Conservation (phyloP, 306 rosid genomes). For the Oxytropis ochrocephala region DNA sequence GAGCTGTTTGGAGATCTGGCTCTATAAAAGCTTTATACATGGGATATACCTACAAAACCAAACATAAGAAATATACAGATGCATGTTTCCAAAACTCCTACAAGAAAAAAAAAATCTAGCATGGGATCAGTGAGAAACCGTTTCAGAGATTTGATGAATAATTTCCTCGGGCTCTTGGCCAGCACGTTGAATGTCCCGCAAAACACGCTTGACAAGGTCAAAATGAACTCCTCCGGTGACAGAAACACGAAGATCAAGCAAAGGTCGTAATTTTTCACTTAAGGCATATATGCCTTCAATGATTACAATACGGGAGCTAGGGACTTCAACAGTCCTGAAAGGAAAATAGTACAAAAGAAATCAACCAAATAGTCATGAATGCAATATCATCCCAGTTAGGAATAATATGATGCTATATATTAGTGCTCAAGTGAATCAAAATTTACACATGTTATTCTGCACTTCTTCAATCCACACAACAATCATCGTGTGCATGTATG, state of each 20-base stretch:
- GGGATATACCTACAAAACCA: conserved; percentile 72
- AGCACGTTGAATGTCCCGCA: conserved; percentile 96
- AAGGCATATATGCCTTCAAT: conserved; percentile 96
- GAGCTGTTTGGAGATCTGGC: conserved; percentile 98
- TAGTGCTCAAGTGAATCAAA: neutral
- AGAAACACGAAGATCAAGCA: conserved; percentile 95
- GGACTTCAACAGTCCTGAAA: conserved; percentile 82
- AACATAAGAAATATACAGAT: conserved; percentile 14
- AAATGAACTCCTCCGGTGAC: conserved; percentile 98
- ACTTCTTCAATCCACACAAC: conserved; percentile 9
- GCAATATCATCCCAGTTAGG: neutral
- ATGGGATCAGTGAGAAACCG: conserved; percentile 59
- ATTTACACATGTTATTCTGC: neutral
- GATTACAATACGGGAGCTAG: conserved; percentile 74
- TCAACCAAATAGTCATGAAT: neutral
- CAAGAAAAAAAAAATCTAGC: conserved; percentile 11
- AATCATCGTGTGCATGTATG: neutral
- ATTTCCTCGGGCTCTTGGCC: conserved; percentile 98
- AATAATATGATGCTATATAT: conserved; percentile 7
- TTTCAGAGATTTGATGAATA: conserved; percentile 95
- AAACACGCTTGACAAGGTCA: conserved; percentile 95
- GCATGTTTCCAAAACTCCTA: conserved; percentile 9
- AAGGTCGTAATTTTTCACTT: conserved; percentile 77
- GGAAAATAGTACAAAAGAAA: conserved; percentile 22
- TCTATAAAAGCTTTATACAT: conserved; percentile 99